Conservation (phyloP, 768 basidiomycete species). For the Hericium erinaceus region DNA sequence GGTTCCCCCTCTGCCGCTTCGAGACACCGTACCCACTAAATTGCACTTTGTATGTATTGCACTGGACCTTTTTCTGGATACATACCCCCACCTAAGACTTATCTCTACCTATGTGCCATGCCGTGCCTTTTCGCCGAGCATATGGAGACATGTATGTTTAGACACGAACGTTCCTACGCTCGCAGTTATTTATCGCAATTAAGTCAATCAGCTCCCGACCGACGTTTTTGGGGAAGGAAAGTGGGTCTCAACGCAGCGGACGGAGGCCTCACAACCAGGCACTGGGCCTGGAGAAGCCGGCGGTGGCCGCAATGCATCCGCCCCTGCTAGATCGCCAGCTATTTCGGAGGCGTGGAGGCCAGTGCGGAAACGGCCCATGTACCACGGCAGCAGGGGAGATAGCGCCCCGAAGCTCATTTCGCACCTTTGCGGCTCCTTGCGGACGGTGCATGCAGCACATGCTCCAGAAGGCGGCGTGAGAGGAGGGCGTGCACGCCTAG, state of each 20-base stretch:
- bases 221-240: not conserved
- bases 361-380: not conserved
- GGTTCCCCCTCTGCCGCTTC: not conserved
- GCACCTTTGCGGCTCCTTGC: not conserved
- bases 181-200: not conserved
- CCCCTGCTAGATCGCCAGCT: not conserved
- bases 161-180: not conserved
- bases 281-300: not conserved
- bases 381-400: not conserved
- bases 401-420: not conserved
- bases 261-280: not conserved
- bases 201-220: not conserved
- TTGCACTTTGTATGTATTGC: not conserved
- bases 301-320: not conserved
- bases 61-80: not conserved
- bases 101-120: not conserved
- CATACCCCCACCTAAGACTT: not conserved
- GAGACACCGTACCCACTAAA: not conserved
- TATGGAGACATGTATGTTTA: not conserved
- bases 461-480: not conserved
- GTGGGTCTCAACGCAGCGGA: not conserved
- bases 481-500: not conserved
- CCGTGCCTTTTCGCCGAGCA: not conserved
- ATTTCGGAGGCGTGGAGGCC: not conserved
- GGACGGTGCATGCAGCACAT: conserved; percentile 2